These are phyloP conservation scores for Aspergillus neoniger DNA, from an alignment of 2,329 filamentous ascomycete genomes.

Conservation along the genomic window DNA sequence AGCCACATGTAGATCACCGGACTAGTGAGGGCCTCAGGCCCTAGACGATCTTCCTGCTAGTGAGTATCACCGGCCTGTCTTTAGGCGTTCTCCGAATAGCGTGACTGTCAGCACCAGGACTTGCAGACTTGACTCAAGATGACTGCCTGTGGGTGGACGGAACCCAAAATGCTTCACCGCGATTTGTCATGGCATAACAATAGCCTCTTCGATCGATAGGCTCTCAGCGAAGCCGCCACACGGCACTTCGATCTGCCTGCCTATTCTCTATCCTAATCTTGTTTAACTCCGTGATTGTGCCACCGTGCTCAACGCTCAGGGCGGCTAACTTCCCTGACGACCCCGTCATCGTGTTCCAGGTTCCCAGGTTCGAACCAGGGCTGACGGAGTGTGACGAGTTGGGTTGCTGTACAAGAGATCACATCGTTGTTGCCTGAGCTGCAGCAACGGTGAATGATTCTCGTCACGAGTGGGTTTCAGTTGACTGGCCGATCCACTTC, in stretches of 20 bases:
- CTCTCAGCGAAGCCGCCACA: constrained; percentile 2
- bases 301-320: constrained; percentile 20
- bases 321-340: constrained; percentile 15
- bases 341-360: constrained; percentile 7
- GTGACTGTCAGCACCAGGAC: background rate
- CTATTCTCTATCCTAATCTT: background rate
- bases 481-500: background rate
- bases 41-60: too few species aligned
- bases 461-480: background rate
- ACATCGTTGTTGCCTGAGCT: constrained; percentile 11
- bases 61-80: background rate
- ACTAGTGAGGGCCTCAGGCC: background rate
- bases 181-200: constrained; percentile 23
- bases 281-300: constrained; percentile 7
- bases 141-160: background rate
- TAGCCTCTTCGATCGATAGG: constrained; percentile 12
- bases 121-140: background rate
- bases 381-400: constrained; percentile 1
- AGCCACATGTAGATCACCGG: background rate
- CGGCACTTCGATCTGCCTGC: constrained; percentile 8
- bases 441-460: background rate
- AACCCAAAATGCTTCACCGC: constrained; percentile 6
- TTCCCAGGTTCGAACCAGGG: constrained; percentile 7
- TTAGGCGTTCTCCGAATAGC: too few species aligned
- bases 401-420: constrained; percentile 12